Percentiles rank a stretch among this genome's conserved stretches.
These are phyloP conservation scores for Dendrobium catenatum DNA, from an alignment of 106 monocot genomes.

Conservation along the genomic window DNA sequence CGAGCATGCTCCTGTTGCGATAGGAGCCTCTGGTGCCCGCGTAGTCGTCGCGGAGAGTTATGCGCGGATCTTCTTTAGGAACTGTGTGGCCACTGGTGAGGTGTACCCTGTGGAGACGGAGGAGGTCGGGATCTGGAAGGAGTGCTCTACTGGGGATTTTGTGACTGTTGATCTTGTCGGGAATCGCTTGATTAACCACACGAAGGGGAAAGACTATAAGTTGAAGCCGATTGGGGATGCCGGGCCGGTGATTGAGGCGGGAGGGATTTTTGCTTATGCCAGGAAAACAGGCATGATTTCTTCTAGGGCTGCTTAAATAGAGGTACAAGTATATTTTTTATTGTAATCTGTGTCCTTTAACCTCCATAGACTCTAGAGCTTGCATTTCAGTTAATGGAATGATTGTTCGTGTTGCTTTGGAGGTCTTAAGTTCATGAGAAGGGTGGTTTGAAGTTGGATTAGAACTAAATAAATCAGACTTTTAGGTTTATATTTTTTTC, in stretches of 20 bases:
- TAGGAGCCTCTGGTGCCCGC: conserved; percentile 70
- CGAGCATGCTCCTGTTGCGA: conserved; percentile 92
- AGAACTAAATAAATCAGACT: background rate
- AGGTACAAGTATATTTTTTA: background rate
- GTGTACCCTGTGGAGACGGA: conserved; percentile 81
- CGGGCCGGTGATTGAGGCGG: conserved; percentile 90
- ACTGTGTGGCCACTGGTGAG: conserved; percentile 93
- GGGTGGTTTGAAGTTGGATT: background rate
- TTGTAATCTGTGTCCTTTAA: background rate
- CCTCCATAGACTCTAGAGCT: background rate
- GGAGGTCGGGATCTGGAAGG: conserved; percentile 38
- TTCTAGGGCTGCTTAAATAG: conserved; percentile 7
- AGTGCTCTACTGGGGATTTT: conserved; percentile 75
- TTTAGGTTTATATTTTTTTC: background rate
- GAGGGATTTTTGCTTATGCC: conserved; percentile 95
- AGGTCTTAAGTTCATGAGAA: background rate
- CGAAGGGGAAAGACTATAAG: conserved; percentile 64
- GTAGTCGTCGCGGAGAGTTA: conserved; percentile 81
- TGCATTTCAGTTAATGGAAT: background rate
- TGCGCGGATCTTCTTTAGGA: conserved; percentile 89
- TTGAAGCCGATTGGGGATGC: conserved; percentile 94
- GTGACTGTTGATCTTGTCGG: conserved; percentile 66
- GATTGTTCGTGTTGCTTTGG: background rate
- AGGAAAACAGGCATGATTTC: conserved; percentile 92
- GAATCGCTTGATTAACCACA: conserved; percentile 60